Conservation (phyloP, 2,329 filamentous ascomycete species). For the Fonsecaea nubica region DNA sequence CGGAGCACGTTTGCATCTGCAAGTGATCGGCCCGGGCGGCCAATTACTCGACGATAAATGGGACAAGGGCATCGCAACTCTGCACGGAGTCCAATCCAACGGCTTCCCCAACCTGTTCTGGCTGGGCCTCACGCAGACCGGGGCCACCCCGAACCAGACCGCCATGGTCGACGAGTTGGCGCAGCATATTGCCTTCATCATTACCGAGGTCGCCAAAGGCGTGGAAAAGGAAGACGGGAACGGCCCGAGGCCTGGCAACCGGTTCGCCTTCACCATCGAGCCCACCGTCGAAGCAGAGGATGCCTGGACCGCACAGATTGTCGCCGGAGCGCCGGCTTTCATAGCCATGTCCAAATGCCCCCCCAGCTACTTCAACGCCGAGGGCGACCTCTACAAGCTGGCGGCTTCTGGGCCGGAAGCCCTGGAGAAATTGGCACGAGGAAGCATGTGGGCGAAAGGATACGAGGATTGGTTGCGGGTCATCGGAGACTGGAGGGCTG, state of each 20-base stretch:
- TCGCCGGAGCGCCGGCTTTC: constrained; percentile 2
- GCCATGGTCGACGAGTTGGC: constrained; percentile 28
- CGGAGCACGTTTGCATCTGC: constrained; percentile 30
- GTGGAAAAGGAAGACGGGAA: background rate
- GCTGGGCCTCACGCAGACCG: constrained; percentile 22
- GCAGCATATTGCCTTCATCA: constrained; percentile 26
- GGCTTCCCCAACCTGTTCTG: constrained; percentile 31
- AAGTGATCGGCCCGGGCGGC: constrained; percentile 39
- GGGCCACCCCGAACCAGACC: constrained; percentile 23
- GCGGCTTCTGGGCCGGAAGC: constrained; percentile 1
- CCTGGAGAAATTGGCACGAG: background rate
- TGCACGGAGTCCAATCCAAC: constrained; percentile 25
- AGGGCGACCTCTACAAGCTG: constrained; percentile 12
- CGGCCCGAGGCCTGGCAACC: constrained; percentile 1
- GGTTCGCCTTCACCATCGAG: constrained; percentile 24
- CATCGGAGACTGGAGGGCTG: background rate
- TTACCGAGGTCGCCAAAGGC: constrained; percentile 12
- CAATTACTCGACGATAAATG: constrained; percentile 40
- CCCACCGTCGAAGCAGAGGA: constrained; percentile 27
- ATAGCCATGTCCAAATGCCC: constrained; percentile 12
- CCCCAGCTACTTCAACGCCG: constrained; percentile 25
- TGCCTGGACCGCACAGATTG: constrained; percentile 25
- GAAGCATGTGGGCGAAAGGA: background rate
- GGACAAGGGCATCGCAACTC: constrained; percentile 27
- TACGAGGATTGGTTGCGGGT: constrained; percentile 4